Evolutionary conservation across 192 early-diverging fungal genomes (phyloP).

Genomic region (Gaertneriomyces semiglobifer): DNA sequence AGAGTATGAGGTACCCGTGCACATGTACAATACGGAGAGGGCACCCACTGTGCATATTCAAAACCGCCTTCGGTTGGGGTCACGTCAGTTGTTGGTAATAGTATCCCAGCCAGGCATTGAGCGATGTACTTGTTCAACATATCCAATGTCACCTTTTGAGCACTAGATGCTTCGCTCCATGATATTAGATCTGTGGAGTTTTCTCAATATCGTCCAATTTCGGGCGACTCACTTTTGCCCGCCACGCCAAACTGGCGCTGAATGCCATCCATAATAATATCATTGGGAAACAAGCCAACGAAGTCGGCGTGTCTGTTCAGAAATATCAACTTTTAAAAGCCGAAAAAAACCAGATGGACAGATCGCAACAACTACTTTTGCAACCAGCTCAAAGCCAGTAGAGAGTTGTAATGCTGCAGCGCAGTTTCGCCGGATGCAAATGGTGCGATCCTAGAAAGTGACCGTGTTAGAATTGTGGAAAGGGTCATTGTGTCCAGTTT

Average conservation of each 20-base stretch:
- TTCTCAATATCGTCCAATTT: background rate
- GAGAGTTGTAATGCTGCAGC: conserved; percentile 46
- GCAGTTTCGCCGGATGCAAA: conserved; percentile 44
- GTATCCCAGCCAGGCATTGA: conserved; percentile 26
- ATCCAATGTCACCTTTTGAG: conserved; percentile 21
- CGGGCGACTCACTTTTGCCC: background rate
- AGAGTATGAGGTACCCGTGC: too few species aligned
- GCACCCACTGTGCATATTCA: conserved; percentile 18
- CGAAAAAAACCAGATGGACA: conserved; percentile 26
- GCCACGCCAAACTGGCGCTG: conserved; percentile 24
- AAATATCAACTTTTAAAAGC: conserved; percentile 19
- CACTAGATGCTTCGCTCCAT: background rate
- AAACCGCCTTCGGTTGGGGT: background rate
- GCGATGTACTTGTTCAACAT: conserved; percentile 40
- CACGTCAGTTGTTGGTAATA: conserved; percentile 31
- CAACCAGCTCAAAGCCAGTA: conserved; percentile 38
- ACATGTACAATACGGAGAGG: too few species aligned
- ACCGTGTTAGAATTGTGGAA: background rate
- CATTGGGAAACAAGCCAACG: conserved; percentile 35
- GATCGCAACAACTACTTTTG: conserved; percentile 14
- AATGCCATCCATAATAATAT: conserved; percentile 25
- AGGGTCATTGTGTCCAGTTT: background rate
- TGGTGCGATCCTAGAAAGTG: conserved; percentile 29
- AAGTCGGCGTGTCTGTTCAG: conserved; percentile 25
- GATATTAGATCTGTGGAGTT: conserved; percentile 2